Evolutionary conservation across 345 rosid species (phyloP), one percentile per base, ranked within the genome.

Genomic region (Lepidium sativum): DNA sequence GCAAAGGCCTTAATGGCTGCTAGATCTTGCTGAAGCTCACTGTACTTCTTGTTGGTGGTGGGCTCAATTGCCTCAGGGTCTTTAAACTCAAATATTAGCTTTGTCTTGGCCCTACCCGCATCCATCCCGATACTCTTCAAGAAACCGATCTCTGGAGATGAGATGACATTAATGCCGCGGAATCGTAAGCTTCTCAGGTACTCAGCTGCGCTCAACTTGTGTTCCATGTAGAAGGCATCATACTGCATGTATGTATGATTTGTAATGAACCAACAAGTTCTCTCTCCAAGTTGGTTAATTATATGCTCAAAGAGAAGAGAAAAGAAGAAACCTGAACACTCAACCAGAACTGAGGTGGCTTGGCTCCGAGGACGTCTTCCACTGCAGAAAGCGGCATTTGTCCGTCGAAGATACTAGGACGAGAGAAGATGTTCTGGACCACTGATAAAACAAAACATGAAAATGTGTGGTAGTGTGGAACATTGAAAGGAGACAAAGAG

Each of bases 101-200:
- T 27, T 27, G 47, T 8, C 65, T 37, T 79, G 25, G 66, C 79
- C 55, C 18, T 80, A 23, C 79, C 74, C 47, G 84, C 78, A 29
- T 74, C 80, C 41, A 65, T 67, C 7, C 65, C 74, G 20, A 88
- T 65, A 56, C 73, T 73, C 82, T 81, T 88, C 79, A 94, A 70
- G 77, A 94, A 86, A 44, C 83, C 86, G 5, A 90, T 80, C 65
- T 94, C 99, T 1, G 97, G 89, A 62, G 89, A 86, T 15, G 97
- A 88, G 15, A 90, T 45, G 80, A 70, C 74, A 27, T 21, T 60
- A 18, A 45, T 45, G 15, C 54, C 66, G 6, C 47, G 43, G 60
- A 75, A 67, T 45, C 59, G 0, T 9, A 69, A 56, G 52, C 66
- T 68, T 37, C 68, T 74, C 6, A 86, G 16, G 47, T 72, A 84